Evolutionary conservation across 1,284 basidiomycete species (phyloP).

Genomic region (Exobasidium cylindrosporum): DNA sequence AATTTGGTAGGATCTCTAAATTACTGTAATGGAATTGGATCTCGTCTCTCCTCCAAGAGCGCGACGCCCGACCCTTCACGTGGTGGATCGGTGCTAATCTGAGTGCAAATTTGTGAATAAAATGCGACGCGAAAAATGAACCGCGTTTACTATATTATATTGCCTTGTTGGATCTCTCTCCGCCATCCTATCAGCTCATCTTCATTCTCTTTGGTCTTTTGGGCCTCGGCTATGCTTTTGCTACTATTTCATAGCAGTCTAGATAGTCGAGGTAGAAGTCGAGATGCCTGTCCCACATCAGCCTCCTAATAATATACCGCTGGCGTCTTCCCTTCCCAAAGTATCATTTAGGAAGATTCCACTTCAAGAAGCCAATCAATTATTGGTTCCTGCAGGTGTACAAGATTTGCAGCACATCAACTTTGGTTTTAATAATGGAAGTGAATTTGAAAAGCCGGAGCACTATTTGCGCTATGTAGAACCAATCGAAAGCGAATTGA

Average conservation of each 20-base stretch:
- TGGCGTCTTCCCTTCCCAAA: slow-evolving; percentile 43
- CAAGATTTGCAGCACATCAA: slow-evolving; percentile 34
- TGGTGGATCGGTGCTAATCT: too few species aligned
- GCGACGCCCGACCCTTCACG: too few species aligned
- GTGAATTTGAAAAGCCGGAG: slow-evolving; percentile 72
- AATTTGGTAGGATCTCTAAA: too few species aligned
- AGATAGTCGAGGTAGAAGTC: slow-evolving; percentile 7
- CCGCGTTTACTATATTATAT: too few species aligned
- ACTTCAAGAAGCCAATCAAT: slow-evolving; percentile 29
- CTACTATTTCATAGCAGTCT: not conserved
- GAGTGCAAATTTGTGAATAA: too few species aligned
- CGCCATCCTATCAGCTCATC: too few species aligned
- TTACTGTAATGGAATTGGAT: too few species aligned
- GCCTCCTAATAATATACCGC: slow-evolving; percentile 40
- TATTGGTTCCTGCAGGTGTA: slow-evolving; percentile 32
- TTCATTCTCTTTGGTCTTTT: too few species aligned
- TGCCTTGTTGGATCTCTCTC: too few species aligned
- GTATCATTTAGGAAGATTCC: slow-evolving; percentile 45
- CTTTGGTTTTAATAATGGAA: slow-evolving; percentile 66
- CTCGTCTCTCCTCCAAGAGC: too few species aligned
- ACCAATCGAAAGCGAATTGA: slow-evolving; percentile 86
- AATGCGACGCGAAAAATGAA: too few species aligned
- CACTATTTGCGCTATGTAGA: slow-evolving; percentile 90
- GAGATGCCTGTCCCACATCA: slow-evolving; percentile 26
- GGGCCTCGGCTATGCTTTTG: not conserved